Base-by-base conservation (phyloP, 257 asterid species). In the Cruciata laevipes region DNA sequence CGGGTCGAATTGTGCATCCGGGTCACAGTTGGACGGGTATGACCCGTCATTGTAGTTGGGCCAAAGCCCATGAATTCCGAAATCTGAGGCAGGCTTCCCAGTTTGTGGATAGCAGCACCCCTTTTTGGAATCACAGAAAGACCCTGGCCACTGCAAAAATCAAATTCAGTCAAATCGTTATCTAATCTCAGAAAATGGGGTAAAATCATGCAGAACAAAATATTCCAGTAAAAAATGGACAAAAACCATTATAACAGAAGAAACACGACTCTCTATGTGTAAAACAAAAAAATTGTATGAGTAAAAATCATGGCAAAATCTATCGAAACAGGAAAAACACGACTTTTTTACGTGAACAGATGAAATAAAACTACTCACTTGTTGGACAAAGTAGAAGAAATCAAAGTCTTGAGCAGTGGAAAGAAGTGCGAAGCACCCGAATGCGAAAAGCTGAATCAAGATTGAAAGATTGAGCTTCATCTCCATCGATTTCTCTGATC, bases 321-420 rank as follows among this genome's bases (percentile, higher is more conserved):
- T 12, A 12, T 11, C 12, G 16, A 10, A 35, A 35, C 8, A 7
- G 40, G 40, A 35, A 35, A 35, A 35, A 6, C 11, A 35, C 40
- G 40, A 35, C 0, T 1, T 35, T 35, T 6, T 35, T n/a, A n/a
- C n/a, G n/a, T n/a, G n/a, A n/a, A n/a, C n/a, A n/a, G n/a, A n/a
- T n/a, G 30, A 35, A 7, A 35, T 35, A 35, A 35, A 30, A 25
- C 12, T 18, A 66, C 71, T 58, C 16, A 82, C 96, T 90, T 85
- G 90, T 53, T 83, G 93, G 63, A 82, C 90, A 20, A 89, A 84
- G 77, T 87, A 87, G 86, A 83, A 87, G 83, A 89, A 89, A 73
- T 86, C 95, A 23, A 86, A 89, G 69, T 77, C 86, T 56, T 80
- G 83, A 16, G 83, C 80, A 30, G 77, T 73, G 69, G 80, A 75